These are phyloP conservation scores for Corynascus novoguineensis DNA, from an alignment of 495 filamentous ascomycete species.

Conservation along the genomic window DNA sequence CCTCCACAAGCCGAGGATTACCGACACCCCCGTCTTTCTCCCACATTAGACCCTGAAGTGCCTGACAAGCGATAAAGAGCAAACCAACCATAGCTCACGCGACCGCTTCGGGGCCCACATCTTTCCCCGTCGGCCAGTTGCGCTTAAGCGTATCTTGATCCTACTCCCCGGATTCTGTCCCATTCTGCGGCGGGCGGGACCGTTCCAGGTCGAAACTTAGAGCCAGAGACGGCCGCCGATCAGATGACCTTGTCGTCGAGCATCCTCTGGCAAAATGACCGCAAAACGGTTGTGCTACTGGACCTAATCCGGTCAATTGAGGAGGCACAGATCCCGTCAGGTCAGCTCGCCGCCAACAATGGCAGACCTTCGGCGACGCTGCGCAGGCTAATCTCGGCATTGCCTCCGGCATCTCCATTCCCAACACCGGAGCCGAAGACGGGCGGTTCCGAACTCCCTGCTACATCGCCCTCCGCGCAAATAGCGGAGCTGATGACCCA, in stretches of 20 bases:
- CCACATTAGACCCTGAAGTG: neutral
- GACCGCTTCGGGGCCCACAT: neutral
- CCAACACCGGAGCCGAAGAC: constrained; percentile 42
- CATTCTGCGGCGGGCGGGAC: neutral
- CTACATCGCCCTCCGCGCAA: constrained; percentile 29
- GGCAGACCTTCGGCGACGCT: constrained; percentile 15
- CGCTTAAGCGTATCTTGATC: neutral
- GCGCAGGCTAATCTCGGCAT: constrained; percentile 33
- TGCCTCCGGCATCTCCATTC: constrained; percentile 37
- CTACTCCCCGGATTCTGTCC: constrained; percentile 1
- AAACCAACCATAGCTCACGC: constrained; percentile 14
- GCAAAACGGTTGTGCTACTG: constrained; percentile 34
- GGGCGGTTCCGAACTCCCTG: neutral
- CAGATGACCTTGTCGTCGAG: constrained; percentile 23
- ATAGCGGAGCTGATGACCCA: constrained; percentile 43
- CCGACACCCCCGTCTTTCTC: constrained; percentile 23
- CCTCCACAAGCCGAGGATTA: constrained; percentile 35
- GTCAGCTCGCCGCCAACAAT: constrained; percentile 8
- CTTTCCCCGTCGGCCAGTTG: neutral
- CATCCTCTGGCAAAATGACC: constrained; percentile 38
- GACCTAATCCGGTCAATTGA: constrained; percentile 45
- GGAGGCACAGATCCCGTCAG: constrained; percentile 39
- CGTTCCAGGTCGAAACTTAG: neutral
- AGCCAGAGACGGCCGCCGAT: neutral
- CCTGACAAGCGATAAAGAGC: neutral